Evolutionary conservation across 176 grass and related monocot genomes (phyloP).

Genomic region (Oryza punctata): DNA sequence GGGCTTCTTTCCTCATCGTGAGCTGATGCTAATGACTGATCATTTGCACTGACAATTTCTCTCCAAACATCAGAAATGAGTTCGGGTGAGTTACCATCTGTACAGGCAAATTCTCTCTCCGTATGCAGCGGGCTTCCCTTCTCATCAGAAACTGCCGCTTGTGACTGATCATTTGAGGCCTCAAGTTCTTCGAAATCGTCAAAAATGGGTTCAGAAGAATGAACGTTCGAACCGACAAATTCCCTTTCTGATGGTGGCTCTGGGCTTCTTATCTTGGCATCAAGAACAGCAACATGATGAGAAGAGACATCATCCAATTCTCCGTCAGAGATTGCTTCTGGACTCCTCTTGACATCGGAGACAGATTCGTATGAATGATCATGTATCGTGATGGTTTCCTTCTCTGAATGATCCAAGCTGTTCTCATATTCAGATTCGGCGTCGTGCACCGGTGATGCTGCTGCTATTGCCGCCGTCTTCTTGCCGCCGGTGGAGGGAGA

Average conservation of each 20-base stretch:
- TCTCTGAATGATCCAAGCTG: conserved; percentile 31
- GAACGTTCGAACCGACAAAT: conserved; percentile 1
- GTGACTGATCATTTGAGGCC: conserved; percentile 14
- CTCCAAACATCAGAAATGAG: conserved; percentile 46
- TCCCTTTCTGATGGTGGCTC: conserved; percentile 27
- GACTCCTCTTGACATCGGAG: conserved; percentile 37
- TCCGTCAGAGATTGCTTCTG: conserved; percentile 24
- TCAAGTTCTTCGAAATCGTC: background rate
- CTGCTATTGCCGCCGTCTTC: background rate
- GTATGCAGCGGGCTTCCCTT: conserved; percentile 20
- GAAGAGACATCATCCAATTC: conserved; percentile 14
- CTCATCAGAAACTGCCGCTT: conserved; percentile 19
- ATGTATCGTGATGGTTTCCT: conserved; percentile 32
- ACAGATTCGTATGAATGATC: conserved; percentile 33
- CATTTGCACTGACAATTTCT: conserved; percentile 28
- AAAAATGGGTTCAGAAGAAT: conserved; percentile 22
- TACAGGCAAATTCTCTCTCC: background rate
- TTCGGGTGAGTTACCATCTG: background rate
- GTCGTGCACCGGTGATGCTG: background rate
- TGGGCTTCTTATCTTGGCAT: background rate
- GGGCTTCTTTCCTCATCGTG: conserved; percentile 5
- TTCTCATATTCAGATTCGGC: background rate
- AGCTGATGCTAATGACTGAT: background rate
- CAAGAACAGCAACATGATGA: conserved; percentile 21
- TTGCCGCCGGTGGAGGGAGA: background rate